phyloP scores from a whole-genome alignment of 345 rosid genomes.

The Toxicodendron radicans region DNA sequence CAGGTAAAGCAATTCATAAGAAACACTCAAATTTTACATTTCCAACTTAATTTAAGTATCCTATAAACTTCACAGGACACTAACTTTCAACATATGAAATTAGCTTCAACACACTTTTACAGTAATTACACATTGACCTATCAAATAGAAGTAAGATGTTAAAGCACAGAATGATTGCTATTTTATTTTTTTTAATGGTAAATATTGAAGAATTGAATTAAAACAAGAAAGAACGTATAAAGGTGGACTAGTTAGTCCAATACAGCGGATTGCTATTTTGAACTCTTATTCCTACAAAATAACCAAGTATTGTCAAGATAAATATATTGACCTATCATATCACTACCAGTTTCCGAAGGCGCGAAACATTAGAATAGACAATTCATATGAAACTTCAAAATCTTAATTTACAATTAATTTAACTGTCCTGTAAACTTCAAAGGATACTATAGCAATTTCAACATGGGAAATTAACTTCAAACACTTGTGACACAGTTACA shows the following conservation, averaged over 20 bases:
- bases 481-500: too few species aligned
- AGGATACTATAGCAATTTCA: too few species aligned
- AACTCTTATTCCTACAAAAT: not conserved
- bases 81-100: not conserved
- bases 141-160: not conserved
- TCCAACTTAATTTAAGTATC: not conserved
- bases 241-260: too few species aligned
- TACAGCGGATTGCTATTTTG: not conserved
- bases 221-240: too few species aligned
- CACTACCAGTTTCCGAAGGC: not conserved
- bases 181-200: too few species aligned
- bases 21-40: not conserved
- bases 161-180: not conserved
- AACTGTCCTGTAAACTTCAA: too few species aligned
- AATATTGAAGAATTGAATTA: too few species aligned
- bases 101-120: conserved; percentile 5
- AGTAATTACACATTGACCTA: not conserved
- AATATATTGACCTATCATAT: conserved; percentile 3
- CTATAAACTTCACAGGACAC: not conserved
- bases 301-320: not conserved
- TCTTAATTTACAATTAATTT: too few species aligned
- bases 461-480: too few species aligned
- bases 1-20: not conserved
- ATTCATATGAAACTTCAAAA: too few species aligned
- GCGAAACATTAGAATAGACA: too few species aligned